Base-by-base conservation (phyloP, 2,329 filamentous ascomycete genomes). In the Penicillium digitatum region DNA sequence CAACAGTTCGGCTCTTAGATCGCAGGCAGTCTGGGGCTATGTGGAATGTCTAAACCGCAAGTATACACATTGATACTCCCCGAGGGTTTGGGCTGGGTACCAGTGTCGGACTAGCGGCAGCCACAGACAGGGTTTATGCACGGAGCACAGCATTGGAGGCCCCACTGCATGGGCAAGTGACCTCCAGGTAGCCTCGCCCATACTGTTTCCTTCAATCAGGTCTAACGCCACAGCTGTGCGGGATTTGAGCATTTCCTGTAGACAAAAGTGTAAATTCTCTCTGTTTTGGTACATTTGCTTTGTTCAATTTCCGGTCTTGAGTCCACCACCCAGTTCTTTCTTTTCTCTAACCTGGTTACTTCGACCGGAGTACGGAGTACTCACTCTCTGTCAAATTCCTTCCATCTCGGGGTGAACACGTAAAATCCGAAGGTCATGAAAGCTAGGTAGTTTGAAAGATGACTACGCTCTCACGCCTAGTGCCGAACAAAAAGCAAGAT, bases 371-470 rank as follows among this genome's bases (percentile, higher is more conserved):
- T n/a, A n/a, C n/a, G n/a, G n/a, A n/a, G n/a, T n/a, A n/a, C n/a
- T n/a, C 16, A 40, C 20, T 16, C 24, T 24, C 24, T 14, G 5
- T 1, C 8, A 16, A 24, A 40, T 40, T 10, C 27, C 32, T 27
- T n/a, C 22, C 38, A 51, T 49, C 20, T 54, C 32, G 47, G 39
- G 47, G 47, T 45, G 45, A 40, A 38, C 11, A 44, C 52, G 47
- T 35, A 46, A 48, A 55, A 47, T 12, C 27, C 27, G 7, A 16
- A 35, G 40, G 38, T 24, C 26, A 26, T 34, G 38, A 16, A 37
- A 43, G 26, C 24, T 24, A 18, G 10, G 39, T 52, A 45, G 12
- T 32, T 24, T 3, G 24, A 40, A 39, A 31, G 22, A 22, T 12
- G 32, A 31, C 42, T 16, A 31, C 27, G 38, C 32, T n/a, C 16